Percentiles rank a stretch among this genome's conserved stretches.
phyloP scores from a whole-genome alignment of 306 rosid species.

The Prosopis cineraria region DNA sequence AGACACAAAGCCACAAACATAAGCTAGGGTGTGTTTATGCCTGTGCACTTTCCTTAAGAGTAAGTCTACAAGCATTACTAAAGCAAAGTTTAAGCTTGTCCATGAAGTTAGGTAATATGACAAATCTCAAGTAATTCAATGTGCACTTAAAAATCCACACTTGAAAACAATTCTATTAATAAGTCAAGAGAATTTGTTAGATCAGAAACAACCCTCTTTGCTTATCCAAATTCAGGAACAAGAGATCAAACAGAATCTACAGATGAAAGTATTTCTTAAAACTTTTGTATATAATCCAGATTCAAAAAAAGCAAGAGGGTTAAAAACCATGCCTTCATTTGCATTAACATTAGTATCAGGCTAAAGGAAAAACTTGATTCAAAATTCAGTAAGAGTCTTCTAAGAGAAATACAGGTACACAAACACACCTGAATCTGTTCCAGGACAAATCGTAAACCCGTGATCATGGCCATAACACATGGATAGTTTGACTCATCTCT shows the following conservation, averaged over 20 bases:
- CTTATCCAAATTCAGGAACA: neutral
- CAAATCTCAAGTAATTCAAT: slow-evolving; percentile 17
- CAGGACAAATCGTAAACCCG: slow-evolving; percentile 83
- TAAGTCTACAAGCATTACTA: neutral
- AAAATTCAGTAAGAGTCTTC: neutral
- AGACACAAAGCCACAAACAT: neutral
- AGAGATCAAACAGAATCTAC: neutral
- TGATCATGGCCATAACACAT: slow-evolving; percentile 71
- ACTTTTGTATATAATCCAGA: neutral
- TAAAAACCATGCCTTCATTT: too few species aligned
- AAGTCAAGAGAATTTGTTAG: neutral
- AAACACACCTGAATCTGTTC: slow-evolving; percentile 88
- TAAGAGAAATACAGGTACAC: slow-evolving; percentile 17
- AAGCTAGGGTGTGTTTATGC: slow-evolving; percentile 5
- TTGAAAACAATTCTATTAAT: slow-evolving; percentile 1
- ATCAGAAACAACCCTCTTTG: neutral
- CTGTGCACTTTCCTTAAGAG: slow-evolving; percentile 14
- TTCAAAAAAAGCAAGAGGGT: neutral
- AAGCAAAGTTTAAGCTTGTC: neutral
- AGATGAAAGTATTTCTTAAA: neutral
- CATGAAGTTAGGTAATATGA: neutral
- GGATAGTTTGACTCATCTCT: slow-evolving; percentile 54
- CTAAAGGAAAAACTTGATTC: neutral
- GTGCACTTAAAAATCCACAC: slow-evolving; percentile 1
- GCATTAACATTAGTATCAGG: neutral